These are phyloP conservation scores for Leccinellum rugosiceps DNA, from an alignment of 768 basidiomycete genomes.

Conservation along the genomic window DNA sequence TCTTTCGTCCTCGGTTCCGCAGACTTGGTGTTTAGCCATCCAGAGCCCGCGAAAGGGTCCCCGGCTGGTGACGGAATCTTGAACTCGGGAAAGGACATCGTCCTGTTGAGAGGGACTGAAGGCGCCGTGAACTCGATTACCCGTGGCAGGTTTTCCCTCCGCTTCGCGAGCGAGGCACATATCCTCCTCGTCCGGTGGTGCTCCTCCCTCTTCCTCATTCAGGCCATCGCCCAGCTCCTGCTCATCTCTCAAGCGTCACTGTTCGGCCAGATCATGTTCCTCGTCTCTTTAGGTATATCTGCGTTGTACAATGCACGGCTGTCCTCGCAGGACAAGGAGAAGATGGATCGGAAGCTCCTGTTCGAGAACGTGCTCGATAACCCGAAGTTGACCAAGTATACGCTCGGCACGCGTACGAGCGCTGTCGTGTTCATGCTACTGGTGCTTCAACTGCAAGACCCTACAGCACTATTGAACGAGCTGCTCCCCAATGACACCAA, in stretches of 20 bases:
- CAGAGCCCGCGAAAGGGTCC: slow-evolving; percentile 21
- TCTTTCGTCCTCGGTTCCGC: slow-evolving; percentile 25
- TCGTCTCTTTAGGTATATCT: slow-evolving; percentile 24
- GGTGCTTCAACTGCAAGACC: slow-evolving; percentile 5
- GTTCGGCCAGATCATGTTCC: slow-evolving; percentile 32
- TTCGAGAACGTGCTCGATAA: slow-evolving; percentile 7
- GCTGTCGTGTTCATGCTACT: slow-evolving; percentile 17
- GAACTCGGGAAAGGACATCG: slow-evolving; percentile 13
- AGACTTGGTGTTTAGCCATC: slow-evolving; percentile 18
- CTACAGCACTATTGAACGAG: slow-evolving; percentile 10
- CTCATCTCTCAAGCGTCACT: slow-evolving; percentile 30
- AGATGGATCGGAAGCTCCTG: slow-evolving; percentile 14
- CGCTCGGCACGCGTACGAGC: slow-evolving; percentile 14
- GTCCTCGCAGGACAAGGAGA: slow-evolving; percentile 29
- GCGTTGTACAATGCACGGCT: slow-evolving; percentile 25
- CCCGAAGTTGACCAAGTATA: slow-evolving; percentile 15
- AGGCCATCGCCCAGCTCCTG: slow-evolving; percentile 28
- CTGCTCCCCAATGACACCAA: slow-evolving; percentile 21
- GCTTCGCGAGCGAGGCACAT: slow-evolving; percentile 13
- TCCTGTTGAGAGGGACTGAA: slow-evolving; percentile 28
- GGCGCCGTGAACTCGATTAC: slow-evolving; percentile 29
- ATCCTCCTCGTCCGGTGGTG: slow-evolving; percentile 17
- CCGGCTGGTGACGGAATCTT: slow-evolving; percentile 31
- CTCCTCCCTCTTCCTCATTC: slow-evolving; percentile 21
- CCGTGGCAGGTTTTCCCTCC: slow-evolving; percentile 16